Percentiles rank a stretch among this genome's conserved stretches.
These are phyloP conservation scores for Lodderomyces oxycetoniae DNA, from an alignment of 1,139 yeast species.

Conservation along the genomic window DNA sequence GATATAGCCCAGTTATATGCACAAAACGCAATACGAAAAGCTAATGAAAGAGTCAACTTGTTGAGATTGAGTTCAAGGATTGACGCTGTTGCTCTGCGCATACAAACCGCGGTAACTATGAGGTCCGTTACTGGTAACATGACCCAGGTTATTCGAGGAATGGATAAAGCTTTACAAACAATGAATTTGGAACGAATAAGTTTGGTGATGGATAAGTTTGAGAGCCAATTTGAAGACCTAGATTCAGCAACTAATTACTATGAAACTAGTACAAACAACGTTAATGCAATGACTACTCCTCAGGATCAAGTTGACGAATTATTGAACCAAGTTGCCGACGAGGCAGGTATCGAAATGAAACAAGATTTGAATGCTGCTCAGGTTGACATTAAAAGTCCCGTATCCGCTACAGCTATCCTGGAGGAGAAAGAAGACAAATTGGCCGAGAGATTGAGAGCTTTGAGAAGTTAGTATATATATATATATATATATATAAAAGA, in stretches of 20 bases:
- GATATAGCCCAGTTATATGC: constrained; percentile 95
- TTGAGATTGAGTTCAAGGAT: constrained; percentile 82
- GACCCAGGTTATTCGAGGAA: constrained; percentile 88
- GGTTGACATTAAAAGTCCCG: constrained; percentile 41
- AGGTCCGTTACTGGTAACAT: constrained; percentile 88
- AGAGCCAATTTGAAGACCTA: constrained; percentile 89
- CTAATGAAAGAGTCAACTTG: constrained; percentile 79
- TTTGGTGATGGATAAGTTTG: constrained; percentile 95
- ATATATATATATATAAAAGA: constrained; percentile 3
- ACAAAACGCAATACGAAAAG: constrained; percentile 90
- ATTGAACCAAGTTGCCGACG: constrained; percentile 94
- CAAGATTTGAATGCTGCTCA: constrained; percentile 66
- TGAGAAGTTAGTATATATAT: constrained; percentile 28
- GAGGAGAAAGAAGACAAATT: constrained; percentile 85
- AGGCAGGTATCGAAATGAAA: constrained; percentile 90
- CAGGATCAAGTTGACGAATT: constrained; percentile 93
- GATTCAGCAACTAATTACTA: constrained; percentile 93
- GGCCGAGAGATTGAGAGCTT: constrained; percentile 83
- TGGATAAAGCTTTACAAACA: constrained; percentile 93
- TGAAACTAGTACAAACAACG: constrained; percentile 83
- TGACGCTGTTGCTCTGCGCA: constrained; percentile 93
- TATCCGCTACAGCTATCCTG: constrained; percentile 30
- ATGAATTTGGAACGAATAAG: constrained; percentile 94
- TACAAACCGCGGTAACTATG: constrained; percentile 98
- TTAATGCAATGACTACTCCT: constrained; percentile 85